These are phyloP conservation scores for Phlebiopsis gigantea DNA, from an alignment of 768 basidiomycete species.

Conservation along the genomic window DNA sequence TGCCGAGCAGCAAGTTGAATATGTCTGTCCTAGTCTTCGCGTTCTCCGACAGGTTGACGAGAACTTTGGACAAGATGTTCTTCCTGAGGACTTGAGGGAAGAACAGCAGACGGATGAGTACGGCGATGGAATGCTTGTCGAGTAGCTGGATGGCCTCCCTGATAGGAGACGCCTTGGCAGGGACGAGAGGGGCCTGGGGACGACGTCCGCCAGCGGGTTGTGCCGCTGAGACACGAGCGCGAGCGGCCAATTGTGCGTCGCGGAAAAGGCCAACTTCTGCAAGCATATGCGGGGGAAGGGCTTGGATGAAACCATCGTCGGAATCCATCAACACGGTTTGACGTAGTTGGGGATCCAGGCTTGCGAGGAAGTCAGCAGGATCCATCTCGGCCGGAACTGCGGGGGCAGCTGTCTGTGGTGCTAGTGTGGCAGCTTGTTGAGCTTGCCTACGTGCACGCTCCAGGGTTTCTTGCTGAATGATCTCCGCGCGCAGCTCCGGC, in stretches of 20 bases:
- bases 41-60: constrained; percentile 96
- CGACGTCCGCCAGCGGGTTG: constrained; percentile 5
- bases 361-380: constrained; percentile 87
- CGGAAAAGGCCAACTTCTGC: constrained; percentile 76
- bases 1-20: constrained; percentile 89
- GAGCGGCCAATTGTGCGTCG: constrained; percentile 28
- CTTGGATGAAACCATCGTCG: constrained; percentile 78
- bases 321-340: constrained; percentile 89
- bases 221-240: background rate
- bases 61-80: constrained; percentile 78
- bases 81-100: constrained; percentile 91
- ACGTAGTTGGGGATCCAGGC: constrained; percentile 82
- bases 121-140: constrained; percentile 84
- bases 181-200: constrained; percentile 17
- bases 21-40: constrained; percentile 85
- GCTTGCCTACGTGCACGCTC: constrained; percentile 64
- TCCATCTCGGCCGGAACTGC: constrained; percentile 67
- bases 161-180: constrained; percentile 48
- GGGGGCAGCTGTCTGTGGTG: constrained; percentile 25
- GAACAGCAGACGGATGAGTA: constrained; percentile 89
- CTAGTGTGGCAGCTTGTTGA: constrained; percentile 29
- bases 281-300: constrained; percentile 78
- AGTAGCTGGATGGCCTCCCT: constrained; percentile 92
- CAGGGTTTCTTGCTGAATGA: constrained; percentile 89
- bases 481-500: constrained; percentile 93